Conservation (phyloP, 441 rosid species). For the Arabidopsis hybrid region DNA sequence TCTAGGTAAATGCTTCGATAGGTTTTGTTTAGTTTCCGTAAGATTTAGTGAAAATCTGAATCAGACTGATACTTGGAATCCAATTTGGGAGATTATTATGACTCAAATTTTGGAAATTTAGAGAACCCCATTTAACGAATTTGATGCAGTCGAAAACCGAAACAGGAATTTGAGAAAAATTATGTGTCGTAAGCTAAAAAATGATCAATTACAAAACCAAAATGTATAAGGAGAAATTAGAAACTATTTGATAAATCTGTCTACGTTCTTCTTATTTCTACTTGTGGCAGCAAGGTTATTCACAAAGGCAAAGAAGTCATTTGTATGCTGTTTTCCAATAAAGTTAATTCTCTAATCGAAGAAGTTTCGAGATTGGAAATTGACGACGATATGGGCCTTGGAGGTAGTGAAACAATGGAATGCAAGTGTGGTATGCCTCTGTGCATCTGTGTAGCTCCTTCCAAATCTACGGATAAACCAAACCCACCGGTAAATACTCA, state of each 20-base stretch:
- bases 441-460: constrained; percentile 84
- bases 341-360: constrained; percentile 54
- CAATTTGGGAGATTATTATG: not conserved
- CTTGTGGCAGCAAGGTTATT: constrained; percentile 7
- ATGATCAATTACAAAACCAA: not conserved
- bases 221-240: not conserved
- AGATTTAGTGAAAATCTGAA: not conserved
- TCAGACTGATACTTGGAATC: not conserved
- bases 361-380: constrained; percentile 62
- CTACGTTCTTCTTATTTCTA: constrained; percentile 4
- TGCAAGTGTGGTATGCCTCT: constrained; percentile 98
- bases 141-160: not conserved
- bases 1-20: not conserved
- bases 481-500: constrained; percentile 35
- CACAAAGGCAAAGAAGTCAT: constrained; percentile 3
- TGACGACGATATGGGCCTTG: constrained; percentile 47
- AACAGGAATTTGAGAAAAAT: not conserved
- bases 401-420: constrained; percentile 51
- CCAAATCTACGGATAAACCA: constrained; percentile 36
- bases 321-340: constrained; percentile 28
- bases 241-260: constrained; percentile 2
- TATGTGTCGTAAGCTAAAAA: not conserved
- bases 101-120: not conserved
- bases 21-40: constrained; percentile 7
- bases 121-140: not conserved